These are phyloP conservation scores for Mentha longifolia DNA, from an alignment of 257 asterid species.

Conservation along the genomic window DNA sequence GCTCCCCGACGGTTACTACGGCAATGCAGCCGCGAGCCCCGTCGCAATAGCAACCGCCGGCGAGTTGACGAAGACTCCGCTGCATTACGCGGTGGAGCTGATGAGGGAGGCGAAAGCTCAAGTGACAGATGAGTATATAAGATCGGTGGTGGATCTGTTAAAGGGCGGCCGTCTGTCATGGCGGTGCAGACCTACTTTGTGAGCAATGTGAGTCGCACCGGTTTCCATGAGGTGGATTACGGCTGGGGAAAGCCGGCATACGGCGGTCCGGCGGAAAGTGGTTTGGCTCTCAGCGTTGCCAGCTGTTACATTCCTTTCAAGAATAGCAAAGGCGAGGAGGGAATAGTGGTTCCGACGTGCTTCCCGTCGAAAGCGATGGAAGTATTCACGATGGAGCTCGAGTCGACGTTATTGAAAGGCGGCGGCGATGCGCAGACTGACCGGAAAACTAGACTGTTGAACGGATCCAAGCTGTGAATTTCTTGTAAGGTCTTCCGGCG, in stretches of 20 bases:
- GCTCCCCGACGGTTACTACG: slow-evolving; percentile 54
- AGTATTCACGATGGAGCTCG: slow-evolving; percentile 49
- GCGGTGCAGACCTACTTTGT: slow-evolving; percentile 42
- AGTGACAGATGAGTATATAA: background rate
- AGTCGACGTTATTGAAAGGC: slow-evolving; percentile 35
- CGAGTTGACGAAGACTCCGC: slow-evolving; percentile 35
- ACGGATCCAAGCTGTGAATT: slow-evolving; percentile 32
- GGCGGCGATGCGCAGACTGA: background rate
- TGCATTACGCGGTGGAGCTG: background rate
- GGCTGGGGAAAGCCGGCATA: slow-evolving; percentile 51
- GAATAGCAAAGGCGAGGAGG: slow-evolving; percentile 57
- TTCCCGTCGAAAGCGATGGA: slow-evolving; percentile 60
- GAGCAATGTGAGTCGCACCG: slow-evolving; percentile 56
- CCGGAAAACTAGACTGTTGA: background rate
- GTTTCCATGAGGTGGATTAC: slow-evolving; percentile 55
- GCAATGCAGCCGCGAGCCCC: slow-evolving; percentile 47
- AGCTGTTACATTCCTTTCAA: slow-evolving; percentile 53
- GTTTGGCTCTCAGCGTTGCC: slow-evolving; percentile 53
- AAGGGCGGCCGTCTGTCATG: slow-evolving; percentile 49
- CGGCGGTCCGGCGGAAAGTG: slow-evolving; percentile 60
- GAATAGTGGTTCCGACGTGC: slow-evolving; percentile 55
- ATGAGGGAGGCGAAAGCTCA: background rate
- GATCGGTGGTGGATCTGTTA: background rate
- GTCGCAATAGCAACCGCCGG: slow-evolving; percentile 43
- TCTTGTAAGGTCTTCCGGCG: too few relatives aligned